Evolutionary conservation across 192 early-diverging fungal species (phyloP).

Genomic region (Linnemannia elongata): DNA sequence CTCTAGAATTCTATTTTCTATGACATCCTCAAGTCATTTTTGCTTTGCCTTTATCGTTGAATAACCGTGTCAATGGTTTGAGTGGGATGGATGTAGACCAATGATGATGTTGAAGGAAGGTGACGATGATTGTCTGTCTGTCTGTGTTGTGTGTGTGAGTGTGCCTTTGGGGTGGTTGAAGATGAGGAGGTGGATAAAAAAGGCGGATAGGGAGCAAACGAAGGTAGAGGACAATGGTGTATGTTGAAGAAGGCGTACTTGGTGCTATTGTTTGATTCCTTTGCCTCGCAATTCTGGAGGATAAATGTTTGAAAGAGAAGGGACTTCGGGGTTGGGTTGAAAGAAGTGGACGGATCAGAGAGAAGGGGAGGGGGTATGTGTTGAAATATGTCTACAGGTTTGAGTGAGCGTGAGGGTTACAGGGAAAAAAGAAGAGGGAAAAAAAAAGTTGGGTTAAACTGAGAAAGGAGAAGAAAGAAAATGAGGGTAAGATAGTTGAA

Average conservation of each 20-base stretch:
- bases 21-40: too few species aligned
- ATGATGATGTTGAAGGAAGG: not conserved
- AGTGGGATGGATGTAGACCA: not conserved
- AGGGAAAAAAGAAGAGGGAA: not conserved
- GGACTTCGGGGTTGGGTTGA: not conserved
- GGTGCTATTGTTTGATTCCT: not conserved
- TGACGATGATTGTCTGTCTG: not conserved
- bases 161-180: not conserved
- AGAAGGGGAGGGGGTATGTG: not conserved
- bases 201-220: not conserved
- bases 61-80: not conserved
- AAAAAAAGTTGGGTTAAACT: constrained; percentile 1
- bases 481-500: not conserved
- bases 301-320: not conserved
- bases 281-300: not conserved
- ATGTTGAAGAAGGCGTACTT: not conserved
- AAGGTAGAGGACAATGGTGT: not conserved
- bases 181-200: not conserved
- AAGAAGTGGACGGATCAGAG: not conserved
- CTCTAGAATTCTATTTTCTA: not conserved
- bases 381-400: not conserved
- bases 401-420: not conserved
- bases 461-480: constrained; percentile 5
- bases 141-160: not conserved
- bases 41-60: not conserved